These are phyloP conservation scores for Parietaria judaica DNA, from an alignment of 306 rosid genomes.

Conservation along the genomic window DNA sequence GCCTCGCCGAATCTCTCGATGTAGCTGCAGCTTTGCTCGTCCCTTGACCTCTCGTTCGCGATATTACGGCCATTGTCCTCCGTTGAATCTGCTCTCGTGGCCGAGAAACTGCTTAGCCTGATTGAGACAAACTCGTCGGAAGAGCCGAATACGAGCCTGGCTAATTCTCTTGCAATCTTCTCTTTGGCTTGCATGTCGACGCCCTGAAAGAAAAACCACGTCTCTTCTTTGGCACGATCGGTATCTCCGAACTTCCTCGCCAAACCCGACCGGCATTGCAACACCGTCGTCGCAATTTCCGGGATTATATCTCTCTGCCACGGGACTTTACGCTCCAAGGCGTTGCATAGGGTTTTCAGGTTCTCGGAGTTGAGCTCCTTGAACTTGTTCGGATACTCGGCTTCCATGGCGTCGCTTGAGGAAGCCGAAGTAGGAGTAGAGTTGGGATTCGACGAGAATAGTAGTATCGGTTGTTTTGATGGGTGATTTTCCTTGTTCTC, in stretches of 20 bases:
- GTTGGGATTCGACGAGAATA: conserved; percentile 33
- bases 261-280: conserved; percentile 74
- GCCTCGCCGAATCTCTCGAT: conserved; percentile 63
- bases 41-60: conserved; percentile 53
- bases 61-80: conserved; percentile 49
- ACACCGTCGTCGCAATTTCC: conserved; percentile 54
- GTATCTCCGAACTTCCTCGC: conserved; percentile 49
- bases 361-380: conserved; percentile 62
- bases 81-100: conserved; percentile 68
- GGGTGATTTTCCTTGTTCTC: conserved; percentile 17
- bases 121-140: conserved; percentile 44
- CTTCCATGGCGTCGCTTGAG: conserved; percentile 58
- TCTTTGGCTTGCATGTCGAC: conserved; percentile 57
- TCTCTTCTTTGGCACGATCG: conserved; percentile 51
- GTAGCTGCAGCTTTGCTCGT: conserved; percentile 62
- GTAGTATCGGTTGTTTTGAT: conserved; percentile 18
- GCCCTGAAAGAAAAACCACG: conserved; percentile 93
- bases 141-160: conserved; percentile 60
- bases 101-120: conserved; percentile 58
- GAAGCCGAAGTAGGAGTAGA: conserved; percentile 62
- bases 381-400: conserved; percentile 45
- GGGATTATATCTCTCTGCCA: conserved; percentile 71
- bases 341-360: conserved; percentile 50
- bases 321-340: conserved; percentile 65
- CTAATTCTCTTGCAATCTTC: conserved; percentile 69